Base-by-base conservation (phyloP, 140 eudicot genomes). In the Cichorium intybus region DNA sequence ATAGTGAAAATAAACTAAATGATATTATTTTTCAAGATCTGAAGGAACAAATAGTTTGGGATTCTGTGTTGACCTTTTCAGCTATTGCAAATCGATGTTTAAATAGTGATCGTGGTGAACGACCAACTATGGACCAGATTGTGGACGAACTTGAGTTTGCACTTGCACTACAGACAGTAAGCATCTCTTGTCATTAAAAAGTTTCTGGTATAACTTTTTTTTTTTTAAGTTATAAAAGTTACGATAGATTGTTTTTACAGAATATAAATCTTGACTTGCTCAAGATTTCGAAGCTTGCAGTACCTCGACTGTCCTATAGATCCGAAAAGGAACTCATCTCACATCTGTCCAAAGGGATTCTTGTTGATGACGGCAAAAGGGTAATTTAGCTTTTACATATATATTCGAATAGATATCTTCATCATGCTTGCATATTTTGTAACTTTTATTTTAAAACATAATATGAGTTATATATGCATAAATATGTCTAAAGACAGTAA, bases 311-410 rank as follows among this genome's bases (percentile, higher is more conserved):
- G 31, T 43, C 35, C 15, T 11, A 21, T 34, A 8, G 21, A 56
- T 28, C 34, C 6, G 18, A 1, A 37, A 24, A 69, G 18, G n/a
- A 69, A 27, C 21, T 11, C 46, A 24, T 45, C 24, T 6, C 16
- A 62, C 39, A 1, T 7, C 35, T 23, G n/a, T 62, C 62, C 2
- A n/a, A 41, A 4, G 73, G 64, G 55, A 10, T 54, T 68, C 46
- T 55, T 54, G 73, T 54, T 24, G 21, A 21, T 24, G 73, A 67
- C 39, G 73, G 73, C 53, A 67, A 39, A 21, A 54, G 43, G 63
- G 64, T 67, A 67, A 37, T n/a, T n/a, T n/a, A n/a, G n/a, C n/a
- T n/a, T n/a, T n/a, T n/a, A n/a, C n/a, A n/a, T n/a, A n/a, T n/a
- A n/a, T n/a, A n/a, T n/a, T n/a, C n/a, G n/a, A n/a, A n/a, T n/a